A percentile compares a stretch with the other conserved stretches of the same genome.
phyloP scores from a whole-genome alignment of 805 yeast species.

The Limtongia smithiae region DNA sequence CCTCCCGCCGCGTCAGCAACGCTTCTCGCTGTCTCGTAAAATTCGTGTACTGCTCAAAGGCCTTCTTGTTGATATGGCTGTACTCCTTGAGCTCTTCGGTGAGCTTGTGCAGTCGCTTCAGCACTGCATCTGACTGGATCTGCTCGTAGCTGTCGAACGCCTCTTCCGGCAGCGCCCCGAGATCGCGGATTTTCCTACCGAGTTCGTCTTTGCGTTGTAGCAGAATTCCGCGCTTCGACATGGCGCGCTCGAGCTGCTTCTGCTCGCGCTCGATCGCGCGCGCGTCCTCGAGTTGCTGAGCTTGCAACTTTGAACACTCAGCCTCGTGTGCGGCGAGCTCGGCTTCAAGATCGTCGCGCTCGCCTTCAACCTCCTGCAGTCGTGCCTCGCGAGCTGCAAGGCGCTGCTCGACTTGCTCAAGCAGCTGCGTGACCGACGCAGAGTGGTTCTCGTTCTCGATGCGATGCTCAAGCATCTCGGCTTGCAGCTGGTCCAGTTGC shows the following conservation, averaged over 20 bases:
- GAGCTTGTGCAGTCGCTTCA: constrained; percentile 49
- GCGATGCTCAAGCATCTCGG: constrained; percentile 27
- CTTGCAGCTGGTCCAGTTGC: constrained; percentile 43
- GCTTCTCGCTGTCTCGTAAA: constrained; percentile 72
- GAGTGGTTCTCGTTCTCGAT: constrained; percentile 29
- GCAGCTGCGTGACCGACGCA: constrained; percentile 32
- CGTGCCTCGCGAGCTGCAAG: constrained; percentile 34
- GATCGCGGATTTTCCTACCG: constrained; percentile 66
- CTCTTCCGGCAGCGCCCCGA: constrained; percentile 88
- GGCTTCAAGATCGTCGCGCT: constrained; percentile 19
- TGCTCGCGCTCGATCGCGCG: constrained; percentile 58
- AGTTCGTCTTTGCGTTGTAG: constrained; percentile 64
- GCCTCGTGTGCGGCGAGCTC: constrained; percentile 40
- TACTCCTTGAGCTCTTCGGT: constrained; percentile 58
- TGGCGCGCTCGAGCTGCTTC: constrained; percentile 59
- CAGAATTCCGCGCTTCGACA: constrained; percentile 60
- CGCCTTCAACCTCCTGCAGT: constrained; percentile 34
- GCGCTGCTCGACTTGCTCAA: constrained; percentile 28
- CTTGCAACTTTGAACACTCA: constrained; percentile 49
- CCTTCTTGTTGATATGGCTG: constrained; percentile 82
- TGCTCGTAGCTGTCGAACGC: constrained; percentile 54
- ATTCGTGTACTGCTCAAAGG: constrained; percentile 73
- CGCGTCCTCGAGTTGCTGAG: constrained; percentile 52
- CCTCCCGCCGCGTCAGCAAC: constrained; percentile 59
- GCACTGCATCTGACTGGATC: constrained; percentile 50